A percentile compares a stretch with the other conserved stretches of the same genome.
phyloP scores from a whole-genome alignment of 108 stramenopile species.

The Skeletonema grethae region DNA sequence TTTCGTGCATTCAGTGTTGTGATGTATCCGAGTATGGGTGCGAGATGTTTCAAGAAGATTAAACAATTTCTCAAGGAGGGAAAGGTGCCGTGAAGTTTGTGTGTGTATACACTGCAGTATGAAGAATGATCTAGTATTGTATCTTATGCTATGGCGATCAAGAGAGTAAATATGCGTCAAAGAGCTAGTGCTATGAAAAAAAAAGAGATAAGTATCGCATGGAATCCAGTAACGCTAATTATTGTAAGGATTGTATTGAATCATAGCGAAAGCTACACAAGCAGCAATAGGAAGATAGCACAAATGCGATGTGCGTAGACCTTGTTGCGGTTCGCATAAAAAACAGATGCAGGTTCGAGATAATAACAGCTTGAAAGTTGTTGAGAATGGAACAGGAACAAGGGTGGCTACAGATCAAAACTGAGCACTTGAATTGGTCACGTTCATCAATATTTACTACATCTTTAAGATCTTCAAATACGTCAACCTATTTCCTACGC shows the following conservation, averaged over 20 bases:
- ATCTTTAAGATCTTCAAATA: too few relatives aligned
- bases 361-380: too few relatives aligned
- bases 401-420: too few relatives aligned
- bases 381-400: too few relatives aligned
- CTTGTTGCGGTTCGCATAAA: too few relatives aligned
- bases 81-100: neutral
- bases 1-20: conserved; percentile 20
- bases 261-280: neutral
- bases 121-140: neutral
- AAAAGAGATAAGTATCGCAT: neutral
- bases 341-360: too few relatives aligned
- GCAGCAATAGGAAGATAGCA: too few relatives aligned
- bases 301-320: too few relatives aligned
- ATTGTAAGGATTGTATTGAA: neutral
- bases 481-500: too few relatives aligned
- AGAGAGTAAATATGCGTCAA: neutral
- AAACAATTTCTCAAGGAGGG: conserved; percentile 24
- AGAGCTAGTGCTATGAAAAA: neutral
- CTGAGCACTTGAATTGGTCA: too few relatives aligned
- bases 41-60: conserved; percentile 28
- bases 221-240: neutral
- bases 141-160: neutral
- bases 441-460: too few relatives aligned
- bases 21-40: conserved; percentile 30
- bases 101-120: neutral